Base-by-base conservation (phyloP, 1,284 basidiomycete species). In the Cutaneotrichosporon cavernicola region DNA sequence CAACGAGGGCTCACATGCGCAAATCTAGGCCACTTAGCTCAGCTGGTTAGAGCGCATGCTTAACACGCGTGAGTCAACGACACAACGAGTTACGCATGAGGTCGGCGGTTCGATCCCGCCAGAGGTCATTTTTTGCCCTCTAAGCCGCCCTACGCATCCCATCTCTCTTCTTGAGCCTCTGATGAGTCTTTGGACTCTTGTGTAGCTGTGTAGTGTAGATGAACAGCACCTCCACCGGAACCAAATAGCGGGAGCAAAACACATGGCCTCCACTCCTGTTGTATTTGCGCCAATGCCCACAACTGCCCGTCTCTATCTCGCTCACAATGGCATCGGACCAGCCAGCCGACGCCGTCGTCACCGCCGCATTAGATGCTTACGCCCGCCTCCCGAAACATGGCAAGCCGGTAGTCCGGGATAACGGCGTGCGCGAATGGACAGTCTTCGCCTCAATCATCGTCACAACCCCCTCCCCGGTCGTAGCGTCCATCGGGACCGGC, bases 401-500 rank as follows among this genome's bases (percentile, higher is more conserved):
- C 51, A 81, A 81, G 64, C 81, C 81, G 0, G 58, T 56, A 0
- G 65, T 69, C 2, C 70, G 81, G 7, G 64, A 73, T 21, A 81
- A 81, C 68, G 77, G 76, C 8, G 61, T 73, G 1, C 68, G 62
- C 4, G 79, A 81, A 68, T 82, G 82, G 82, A 82, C 81, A 1
- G 76, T 82, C 46, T 73, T 83, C 46, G 76, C 81, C 8, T 73
- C 73, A 16, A 74, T 81, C 53, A 66, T 69, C 30, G 69, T 80
- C 21, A 51, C 52, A 26, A 26, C 4, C 1, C 13, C 0, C 56
- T 40, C 11, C 14, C 40, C 46, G 4, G n/a, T 9, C 40, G n/a
- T 46, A 0, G 85, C 94, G 49, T 87, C 89, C 36, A 76, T 93
- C 14, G 90, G 87, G 0, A 91, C 92, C 2, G 94, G 95, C 9